These are phyloP conservation scores for Sporothrix luriei DNA, from an alignment of 2,329 filamentous ascomycete species.

Conservation along the genomic window DNA sequence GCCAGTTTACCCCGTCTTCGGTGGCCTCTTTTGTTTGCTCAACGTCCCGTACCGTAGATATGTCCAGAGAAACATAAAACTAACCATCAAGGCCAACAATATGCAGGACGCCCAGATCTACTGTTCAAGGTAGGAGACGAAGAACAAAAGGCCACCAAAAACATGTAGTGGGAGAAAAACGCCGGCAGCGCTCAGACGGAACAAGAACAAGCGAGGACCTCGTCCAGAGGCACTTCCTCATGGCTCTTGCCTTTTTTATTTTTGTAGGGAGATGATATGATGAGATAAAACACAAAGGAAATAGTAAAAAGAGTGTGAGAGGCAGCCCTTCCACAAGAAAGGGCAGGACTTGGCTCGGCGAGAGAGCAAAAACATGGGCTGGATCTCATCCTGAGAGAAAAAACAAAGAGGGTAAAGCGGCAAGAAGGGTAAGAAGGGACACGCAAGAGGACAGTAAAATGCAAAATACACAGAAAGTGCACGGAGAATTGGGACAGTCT, in stretches of 20 bases:
- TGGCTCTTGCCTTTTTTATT: conserved; percentile 27
- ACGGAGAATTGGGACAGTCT: neutral
- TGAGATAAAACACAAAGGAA: conserved; percentile 27
- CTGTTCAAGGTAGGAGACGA: neutral
- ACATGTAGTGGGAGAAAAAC: neutral
- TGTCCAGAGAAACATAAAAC: conserved; percentile 17
- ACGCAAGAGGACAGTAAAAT: neutral
- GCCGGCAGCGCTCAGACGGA: neutral
- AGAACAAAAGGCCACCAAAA: neutral
- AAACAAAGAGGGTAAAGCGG: conserved; percentile 4
- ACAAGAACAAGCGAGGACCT: conserved; percentile 13
- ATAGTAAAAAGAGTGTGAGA: conserved; percentile 1
- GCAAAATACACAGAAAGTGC: conserved; percentile 13
- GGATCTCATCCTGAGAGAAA: neutral
- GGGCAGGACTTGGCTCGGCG: conserved; percentile 15
- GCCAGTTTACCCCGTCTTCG: neutral
- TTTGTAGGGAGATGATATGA: neutral
- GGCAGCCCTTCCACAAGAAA: neutral
- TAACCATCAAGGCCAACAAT: conserved; percentile 23
- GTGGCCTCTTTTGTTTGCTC: neutral
- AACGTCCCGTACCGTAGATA: conserved; percentile 19
- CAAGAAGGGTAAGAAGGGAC: conserved; percentile 9
- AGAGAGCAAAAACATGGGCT: neutral
- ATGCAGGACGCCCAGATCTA: conserved; percentile 28
- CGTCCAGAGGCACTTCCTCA: conserved; percentile 21